A percentile compares a stretch with the other conserved stretches of the same genome.
phyloP scores from a whole-genome alignment of 2,329 filamentous ascomycete species.

The Stagonosporopsis cucurbitacearum region DNA sequence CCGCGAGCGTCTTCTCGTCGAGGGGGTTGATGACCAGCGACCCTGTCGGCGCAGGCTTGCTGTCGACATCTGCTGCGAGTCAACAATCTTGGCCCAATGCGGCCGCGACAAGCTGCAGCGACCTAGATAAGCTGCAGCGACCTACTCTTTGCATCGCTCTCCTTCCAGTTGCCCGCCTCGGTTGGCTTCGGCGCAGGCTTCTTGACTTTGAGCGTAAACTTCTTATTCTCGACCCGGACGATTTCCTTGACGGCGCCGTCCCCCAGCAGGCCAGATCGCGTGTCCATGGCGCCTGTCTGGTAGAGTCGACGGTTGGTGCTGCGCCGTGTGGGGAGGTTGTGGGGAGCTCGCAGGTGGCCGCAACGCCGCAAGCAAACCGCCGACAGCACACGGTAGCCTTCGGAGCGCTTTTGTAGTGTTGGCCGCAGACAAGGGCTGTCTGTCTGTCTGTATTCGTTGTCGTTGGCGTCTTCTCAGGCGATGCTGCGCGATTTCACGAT shows the following conservation, averaged over 20 bases:
- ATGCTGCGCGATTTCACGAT: not conserved
- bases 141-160: constrained; percentile 68
- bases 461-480: not conserved
- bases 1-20: constrained; percentile 76
- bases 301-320: constrained; percentile 30
- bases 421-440: too few species aligned
- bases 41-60: constrained; percentile 31
- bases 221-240: constrained; percentile 51
- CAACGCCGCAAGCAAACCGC: constrained; percentile 31
- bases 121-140: constrained; percentile 49
- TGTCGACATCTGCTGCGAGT: constrained; percentile 30
- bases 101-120: not conserved
- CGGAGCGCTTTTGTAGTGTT: not conserved
- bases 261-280: constrained; percentile 39
- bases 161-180: constrained; percentile 75
- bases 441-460: too few species aligned
- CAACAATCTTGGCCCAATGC: not conserved
- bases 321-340: constrained; percentile 32
- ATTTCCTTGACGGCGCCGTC: constrained; percentile 38
- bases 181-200: constrained; percentile 67
- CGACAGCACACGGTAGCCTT: not conserved
- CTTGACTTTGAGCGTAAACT: constrained; percentile 59
- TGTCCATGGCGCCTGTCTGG: constrained; percentile 34
- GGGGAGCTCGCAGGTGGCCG: not conserved
- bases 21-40: constrained; percentile 63